Evolutionary conservation across 164 flowering plant genomes (phyloP), one percentile per base, ranked within the genome.

Genomic region (Paratinospora sagittata): DNA sequence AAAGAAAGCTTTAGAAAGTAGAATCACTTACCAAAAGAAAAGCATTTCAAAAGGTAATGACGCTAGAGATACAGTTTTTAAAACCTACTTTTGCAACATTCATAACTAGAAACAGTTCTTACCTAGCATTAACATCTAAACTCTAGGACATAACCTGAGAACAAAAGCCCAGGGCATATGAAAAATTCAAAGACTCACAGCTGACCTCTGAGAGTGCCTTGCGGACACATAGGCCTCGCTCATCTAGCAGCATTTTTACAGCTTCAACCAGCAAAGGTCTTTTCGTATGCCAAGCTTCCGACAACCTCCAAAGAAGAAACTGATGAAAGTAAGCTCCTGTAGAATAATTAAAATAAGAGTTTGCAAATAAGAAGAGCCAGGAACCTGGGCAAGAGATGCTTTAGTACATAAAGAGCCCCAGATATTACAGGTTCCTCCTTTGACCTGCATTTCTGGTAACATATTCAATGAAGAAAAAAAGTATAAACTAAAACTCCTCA

Each of bases 321-420:
- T 52, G 24, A 19, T 8, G 0, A 60, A 68, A 24, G 64, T 74
- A 11, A 79, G 70, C n/a, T 65, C 34, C 61, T 23, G 34, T 62
- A 37, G 67, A 47, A 68, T 17, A 41, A 68, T 19, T 19, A 66
- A 63, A 23, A 36, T 34, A 27, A 39, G 57, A 19, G 30, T 13
- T 17, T 16, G 55, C 45, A 65, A 37, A 62, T 27, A 12, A 68
- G 30, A 45, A 64, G n/a, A 73, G 45, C 27, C 77, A 52, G 24
- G 39, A 70, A 96, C 99, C 99, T 93, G 33, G 98, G 99, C 78
- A 96, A 77, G 16, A 96, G 96, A 84, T 93, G 98, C 83, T 93
- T 96, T 60, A 93, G 63, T 58, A 91, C 97, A 81, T 87, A 85
- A 49, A 96, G 91, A 14, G 99, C 89, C 74, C 99, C 99, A 86